Evolutionary conservation across 495 filamentous ascomycete genomes (phyloP), one percentile per base, ranked within the genome.

Genomic region (Talaromyces stipitatus): DNA sequence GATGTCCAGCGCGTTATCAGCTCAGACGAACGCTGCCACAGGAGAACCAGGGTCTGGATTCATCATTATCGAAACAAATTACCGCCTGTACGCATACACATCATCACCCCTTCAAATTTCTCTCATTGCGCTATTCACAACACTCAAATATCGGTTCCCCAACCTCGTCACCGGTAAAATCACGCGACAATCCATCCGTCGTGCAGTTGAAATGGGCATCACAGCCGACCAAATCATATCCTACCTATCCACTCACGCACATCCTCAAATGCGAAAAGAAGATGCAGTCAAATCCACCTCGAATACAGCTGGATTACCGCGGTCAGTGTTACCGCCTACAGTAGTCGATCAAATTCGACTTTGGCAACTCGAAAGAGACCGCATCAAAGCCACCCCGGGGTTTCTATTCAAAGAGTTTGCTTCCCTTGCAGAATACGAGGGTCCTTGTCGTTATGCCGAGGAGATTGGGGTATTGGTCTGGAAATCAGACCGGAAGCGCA

Each of bases 51-150:
- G 85, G 55, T 68, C 74, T 0, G 92, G 92, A 32, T 92, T 91
- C 76, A 90, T 98, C 64, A 88, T 98, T 62, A 80, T 97, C 62
- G 94, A 98, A 78, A 98, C 94, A n/a, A 98, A 98, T 74, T 97
- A 97, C 74, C 89, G 94, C 26, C 72, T 98, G 61, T 98, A 98
- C 73, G 94, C 94, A 28, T 98, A 97, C 74, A 97, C 95, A 5
- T 84, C 84, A 23, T 96, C 91, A 0, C 89, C 90, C 0, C 81
- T 98, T 0, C 91, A 95, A 68, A 97, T 97, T 61, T 89, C 90
- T 54, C 88, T 98, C 50, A 84, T 98, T n/a, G 83, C 85, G 29
- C 85, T 98, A 58, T 98, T 98, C 73, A 80, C 85, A 27, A 84
- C 85, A 16, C 85, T 98, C 47, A 85, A 83, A 56, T 87, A 87